Evolutionary conservation across 768 basidiomycete genomes (phyloP), one percentile per base, ranked within the genome.

Genomic region (Auriscalpium microsporum): DNA sequence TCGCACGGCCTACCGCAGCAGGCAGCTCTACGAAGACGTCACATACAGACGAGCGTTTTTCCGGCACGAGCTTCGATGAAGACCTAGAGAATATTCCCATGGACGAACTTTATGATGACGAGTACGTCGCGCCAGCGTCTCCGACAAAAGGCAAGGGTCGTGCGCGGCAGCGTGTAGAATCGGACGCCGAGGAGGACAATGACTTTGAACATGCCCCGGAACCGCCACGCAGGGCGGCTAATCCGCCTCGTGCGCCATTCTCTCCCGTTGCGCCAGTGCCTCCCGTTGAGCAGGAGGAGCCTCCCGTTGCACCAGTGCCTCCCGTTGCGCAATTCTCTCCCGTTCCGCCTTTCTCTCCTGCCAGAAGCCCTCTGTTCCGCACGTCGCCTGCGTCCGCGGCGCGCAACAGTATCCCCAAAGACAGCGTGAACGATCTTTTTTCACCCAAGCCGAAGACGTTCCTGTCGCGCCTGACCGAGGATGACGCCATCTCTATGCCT

Each of bases 81-180:
- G 53, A 54, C 17, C 17, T 17, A 13, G 45, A 35, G 4, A 46
- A 54, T 17, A 46, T 48, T 8, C 44, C 46, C 19, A 34, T 46
- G 13, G 44, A 46, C 19, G 34, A 54, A 4, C 33, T 48, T 6
- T 19, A 46, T 21, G 53, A 54, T 21, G 45, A 54, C 14, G 35
- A 47, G 6, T 44, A 54, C 23, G 53, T 46, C 7, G 17, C 23
- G 34, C 45, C 16, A 17, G 34, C 14, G 23, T 48, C 53, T 5
- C 53, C 53, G 8, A 35, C 45, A 21, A 54, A 54, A 34, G 53
- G 53, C 33, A 54, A 54, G 14, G 45, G 44, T 21, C 53, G 53
- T 21, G 35, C 46, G n/a, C 44, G 53, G 17, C 40, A 36, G 16
- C 45, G 23, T 14, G 33, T 54, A 2, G n/a, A 13, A 8, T 54